Evolutionary conservation across 73 alveolate genomes (phyloP).

Genomic region (Durusdinium trenchii): DNA sequence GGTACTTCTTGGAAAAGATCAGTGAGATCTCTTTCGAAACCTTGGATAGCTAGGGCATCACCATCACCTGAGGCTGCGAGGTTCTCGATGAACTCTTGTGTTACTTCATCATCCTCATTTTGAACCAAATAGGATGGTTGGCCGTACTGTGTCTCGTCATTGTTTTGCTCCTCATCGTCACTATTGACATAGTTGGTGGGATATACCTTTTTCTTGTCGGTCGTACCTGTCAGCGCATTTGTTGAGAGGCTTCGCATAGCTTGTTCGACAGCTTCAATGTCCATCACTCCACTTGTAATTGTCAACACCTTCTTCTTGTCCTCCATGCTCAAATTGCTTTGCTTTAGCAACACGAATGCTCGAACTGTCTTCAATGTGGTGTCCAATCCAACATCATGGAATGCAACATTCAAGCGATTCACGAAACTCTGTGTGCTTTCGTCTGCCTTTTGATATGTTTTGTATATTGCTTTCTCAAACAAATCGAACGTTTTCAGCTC

Average conservation of each 20-base stretch:
- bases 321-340: neutral
- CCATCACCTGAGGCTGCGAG: neutral
- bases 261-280: neutral
- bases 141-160: neutral
- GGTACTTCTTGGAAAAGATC: neutral
- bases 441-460: neutral
- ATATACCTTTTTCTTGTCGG: neutral
- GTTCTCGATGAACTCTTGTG: neutral
- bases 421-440: neutral
- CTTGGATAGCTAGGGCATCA: neutral
- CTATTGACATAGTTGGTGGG: neutral
- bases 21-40: neutral
- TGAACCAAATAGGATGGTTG: neutral
- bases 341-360: neutral
- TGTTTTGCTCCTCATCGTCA: neutral
- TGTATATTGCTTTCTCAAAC: neutral
- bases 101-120: neutral
- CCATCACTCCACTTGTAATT: neutral
- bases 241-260: neutral
- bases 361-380: neutral
- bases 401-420: neutral
- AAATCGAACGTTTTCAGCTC: neutral
- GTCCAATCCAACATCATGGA: neutral
- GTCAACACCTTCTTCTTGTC: conserved; percentile 13
- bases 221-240: neutral